Conservation (phyloP, 176 grass and related monocot species). For the Eleusine coracana region DNA sequence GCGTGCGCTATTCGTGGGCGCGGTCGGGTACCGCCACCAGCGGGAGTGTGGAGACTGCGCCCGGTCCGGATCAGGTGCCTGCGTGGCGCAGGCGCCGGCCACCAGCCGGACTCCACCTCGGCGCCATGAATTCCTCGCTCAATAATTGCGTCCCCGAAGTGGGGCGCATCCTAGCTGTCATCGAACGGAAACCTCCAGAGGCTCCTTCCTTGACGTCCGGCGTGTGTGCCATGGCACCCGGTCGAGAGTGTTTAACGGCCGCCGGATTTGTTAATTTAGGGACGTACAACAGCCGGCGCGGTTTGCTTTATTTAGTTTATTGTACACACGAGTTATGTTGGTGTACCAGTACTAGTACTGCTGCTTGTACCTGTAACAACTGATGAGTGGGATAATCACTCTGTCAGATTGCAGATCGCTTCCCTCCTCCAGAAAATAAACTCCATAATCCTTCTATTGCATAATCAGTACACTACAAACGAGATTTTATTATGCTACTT, state of each 20-base stretch:
- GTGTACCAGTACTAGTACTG: background rate
- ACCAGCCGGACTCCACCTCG: slow-evolving; percentile 34
- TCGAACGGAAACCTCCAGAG: background rate
- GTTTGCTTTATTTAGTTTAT: too few relatives aligned
- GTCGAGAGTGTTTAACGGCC: background rate
- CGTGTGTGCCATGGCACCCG: background rate
- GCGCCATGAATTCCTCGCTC: slow-evolving; percentile 39
- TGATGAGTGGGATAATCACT: too few relatives aligned
- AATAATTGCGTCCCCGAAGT: slow-evolving; percentile 51
- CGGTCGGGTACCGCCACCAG: background rate
- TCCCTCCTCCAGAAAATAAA: too few relatives aligned
- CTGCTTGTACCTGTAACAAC: too few relatives aligned
- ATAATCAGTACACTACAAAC: too few relatives aligned
- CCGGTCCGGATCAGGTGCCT: slow-evolving; percentile 8
- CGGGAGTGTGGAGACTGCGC: background rate
- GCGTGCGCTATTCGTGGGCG: slow-evolving; percentile 25
- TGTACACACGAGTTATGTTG: background rate
- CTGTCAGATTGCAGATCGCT: too few relatives aligned
- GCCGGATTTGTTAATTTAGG: background rate
- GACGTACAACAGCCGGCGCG: background rate
- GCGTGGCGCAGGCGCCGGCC: slow-evolving; percentile 22
- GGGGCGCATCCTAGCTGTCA: slow-evolving; percentile 35
- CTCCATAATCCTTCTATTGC: too few relatives aligned
- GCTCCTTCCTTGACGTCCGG: background rate
- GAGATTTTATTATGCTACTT: too few relatives aligned